Conservation (phyloP, 768 basidiomycete species). For the Strobilomyces dryophilus region DNA sequence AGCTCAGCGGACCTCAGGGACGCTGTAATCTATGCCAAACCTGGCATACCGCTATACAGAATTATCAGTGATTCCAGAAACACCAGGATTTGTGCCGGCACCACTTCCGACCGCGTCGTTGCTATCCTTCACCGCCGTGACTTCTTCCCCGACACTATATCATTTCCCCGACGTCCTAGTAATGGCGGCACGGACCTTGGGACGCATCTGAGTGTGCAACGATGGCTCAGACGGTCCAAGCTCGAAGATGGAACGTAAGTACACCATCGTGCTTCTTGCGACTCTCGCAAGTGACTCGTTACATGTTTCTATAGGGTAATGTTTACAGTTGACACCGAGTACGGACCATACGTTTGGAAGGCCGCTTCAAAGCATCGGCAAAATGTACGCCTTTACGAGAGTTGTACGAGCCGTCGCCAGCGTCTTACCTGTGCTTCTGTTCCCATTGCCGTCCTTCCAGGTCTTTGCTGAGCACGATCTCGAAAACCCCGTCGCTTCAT, state of each 20-base stretch:
- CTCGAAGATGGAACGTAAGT: slow-evolving; percentile 23
- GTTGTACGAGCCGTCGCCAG: not conserved
- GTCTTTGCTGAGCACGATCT: slow-evolving; percentile 24
- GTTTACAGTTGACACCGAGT: slow-evolving; percentile 20
- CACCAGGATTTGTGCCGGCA: slow-evolving; percentile 14
- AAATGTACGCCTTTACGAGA: slow-evolving; percentile 12
- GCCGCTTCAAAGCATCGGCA: slow-evolving; percentile 19
- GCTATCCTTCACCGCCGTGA: slow-evolving; percentile 27
- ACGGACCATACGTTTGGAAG: slow-evolving; percentile 28
- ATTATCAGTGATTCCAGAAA: slow-evolving; percentile 19
- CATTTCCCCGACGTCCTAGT: slow-evolving; percentile 19
- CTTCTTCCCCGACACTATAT: slow-evolving; percentile 25
- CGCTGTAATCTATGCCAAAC: slow-evolving; percentile 15
- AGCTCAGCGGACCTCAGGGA: slow-evolving; percentile 18
- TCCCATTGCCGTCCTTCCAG: slow-evolving; percentile 1
- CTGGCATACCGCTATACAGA: slow-evolving; percentile 23
- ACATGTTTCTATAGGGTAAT: slow-evolving; percentile 6
- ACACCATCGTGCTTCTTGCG: not conserved
- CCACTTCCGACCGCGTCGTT: slow-evolving; percentile 9
- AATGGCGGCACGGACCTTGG: not conserved
- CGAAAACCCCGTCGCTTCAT: slow-evolving; percentile 21
- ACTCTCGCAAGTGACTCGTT: not conserved
- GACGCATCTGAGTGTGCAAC: slow-evolving; percentile 16
- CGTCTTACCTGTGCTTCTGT: not conserved
- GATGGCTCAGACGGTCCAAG: slow-evolving; percentile 28